Evolutionary conservation across 768 basidiomycete genomes (phyloP).

Genomic region (Boletales sp.): DNA sequence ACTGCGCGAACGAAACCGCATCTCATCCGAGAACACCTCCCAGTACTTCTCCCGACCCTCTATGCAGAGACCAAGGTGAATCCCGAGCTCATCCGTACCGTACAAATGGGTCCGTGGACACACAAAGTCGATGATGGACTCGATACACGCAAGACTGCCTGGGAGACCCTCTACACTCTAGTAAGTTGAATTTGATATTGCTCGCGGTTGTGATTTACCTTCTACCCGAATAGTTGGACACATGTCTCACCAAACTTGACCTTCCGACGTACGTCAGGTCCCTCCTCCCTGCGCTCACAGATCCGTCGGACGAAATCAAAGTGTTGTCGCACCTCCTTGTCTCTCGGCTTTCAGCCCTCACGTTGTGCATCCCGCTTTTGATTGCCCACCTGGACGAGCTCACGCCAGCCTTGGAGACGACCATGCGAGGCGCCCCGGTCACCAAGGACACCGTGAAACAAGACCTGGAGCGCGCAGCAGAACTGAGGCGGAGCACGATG

Average conservation of each 20-base stretch:
- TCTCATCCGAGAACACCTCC: conserved; percentile 82
- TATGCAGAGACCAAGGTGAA: conserved; percentile 86
- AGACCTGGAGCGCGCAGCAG: conserved; percentile 81
- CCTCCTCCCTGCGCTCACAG: conserved; percentile 78
- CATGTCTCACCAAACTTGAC: conserved; percentile 85
- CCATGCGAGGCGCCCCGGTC: conserved; percentile 84
- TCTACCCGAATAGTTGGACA: conserved; percentile 63
- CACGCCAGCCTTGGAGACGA: conserved; percentile 78
- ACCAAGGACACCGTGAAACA: conserved; percentile 97
- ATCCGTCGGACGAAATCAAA: conserved; percentile 96
- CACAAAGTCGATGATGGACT: conserved; percentile 97
- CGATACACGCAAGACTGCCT: conserved; percentile 94
- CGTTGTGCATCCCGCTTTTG: conserved; percentile 31
- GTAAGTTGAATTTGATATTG: conserved; percentile 42
- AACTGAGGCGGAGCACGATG: conserved; percentile 87
- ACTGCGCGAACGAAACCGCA: conserved; percentile 94
- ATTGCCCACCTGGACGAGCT: conserved; percentile 79
- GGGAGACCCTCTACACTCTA: conserved; percentile 94
- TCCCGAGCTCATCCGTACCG: conserved; percentile 76
- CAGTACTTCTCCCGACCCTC: conserved; percentile 70
- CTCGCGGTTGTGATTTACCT: background rate
- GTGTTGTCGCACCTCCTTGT: conserved; percentile 95
- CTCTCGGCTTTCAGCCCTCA: conserved; percentile 82
- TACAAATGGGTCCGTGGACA: conserved; percentile 97
- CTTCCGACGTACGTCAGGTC: conserved; percentile 79